phyloP scores from a whole-genome alignment of 768 basidiomycete genomes.

The Gymnopilus junonius region DNA sequence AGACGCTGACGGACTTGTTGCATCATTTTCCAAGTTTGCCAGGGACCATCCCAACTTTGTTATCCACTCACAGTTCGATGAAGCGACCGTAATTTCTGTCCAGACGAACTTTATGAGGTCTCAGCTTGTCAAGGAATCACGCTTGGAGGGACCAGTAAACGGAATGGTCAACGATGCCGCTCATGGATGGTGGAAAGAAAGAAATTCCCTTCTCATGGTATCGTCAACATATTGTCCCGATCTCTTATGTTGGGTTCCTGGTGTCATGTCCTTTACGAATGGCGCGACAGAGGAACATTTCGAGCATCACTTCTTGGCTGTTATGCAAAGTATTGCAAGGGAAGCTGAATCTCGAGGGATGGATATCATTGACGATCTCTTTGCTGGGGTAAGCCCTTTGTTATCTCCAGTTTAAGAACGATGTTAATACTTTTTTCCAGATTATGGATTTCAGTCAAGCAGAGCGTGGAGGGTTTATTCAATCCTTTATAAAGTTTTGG shows the following conservation, averaged over 20 bases:
- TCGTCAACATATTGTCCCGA: conserved; percentile 31
- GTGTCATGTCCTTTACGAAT: conserved; percentile 36
- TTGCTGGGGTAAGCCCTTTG: conserved; percentile 25
- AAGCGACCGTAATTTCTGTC: conserved; percentile 28
- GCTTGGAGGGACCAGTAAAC: conserved; percentile 28
- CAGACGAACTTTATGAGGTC: conserved; percentile 34
- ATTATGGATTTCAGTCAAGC: conserved; percentile 41
- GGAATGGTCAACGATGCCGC: conserved; percentile 40
- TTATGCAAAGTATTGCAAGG: conserved; percentile 31
- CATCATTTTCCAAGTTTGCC: conserved; percentile 13
- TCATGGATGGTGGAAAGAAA: conserved; percentile 37
- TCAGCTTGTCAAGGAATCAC: conserved; percentile 26
- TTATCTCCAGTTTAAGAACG: no score
- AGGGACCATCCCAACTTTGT: conserved; percentile 24
- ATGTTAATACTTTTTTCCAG: conserved; percentile 16
- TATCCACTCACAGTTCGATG: conserved; percentile 17
- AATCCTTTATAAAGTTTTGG: conserved; percentile 32
- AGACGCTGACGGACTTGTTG: no score
- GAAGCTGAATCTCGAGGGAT: conserved; percentile 20
- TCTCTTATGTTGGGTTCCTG: conserved; percentile 37
- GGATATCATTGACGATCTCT: conserved; percentile 16
- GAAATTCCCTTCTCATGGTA: conserved; percentile 34
- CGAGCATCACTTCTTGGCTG: conserved; percentile 14
- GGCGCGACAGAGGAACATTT: conserved; percentile 36
- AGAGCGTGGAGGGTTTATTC: conserved; percentile 32